Percentiles rank a stretch among this genome's conserved stretches.
These are phyloP conservation scores for Aphanomyces cochlioides DNA, from an alignment of 352 stramenopile species.

Conservation along the genomic window DNA sequence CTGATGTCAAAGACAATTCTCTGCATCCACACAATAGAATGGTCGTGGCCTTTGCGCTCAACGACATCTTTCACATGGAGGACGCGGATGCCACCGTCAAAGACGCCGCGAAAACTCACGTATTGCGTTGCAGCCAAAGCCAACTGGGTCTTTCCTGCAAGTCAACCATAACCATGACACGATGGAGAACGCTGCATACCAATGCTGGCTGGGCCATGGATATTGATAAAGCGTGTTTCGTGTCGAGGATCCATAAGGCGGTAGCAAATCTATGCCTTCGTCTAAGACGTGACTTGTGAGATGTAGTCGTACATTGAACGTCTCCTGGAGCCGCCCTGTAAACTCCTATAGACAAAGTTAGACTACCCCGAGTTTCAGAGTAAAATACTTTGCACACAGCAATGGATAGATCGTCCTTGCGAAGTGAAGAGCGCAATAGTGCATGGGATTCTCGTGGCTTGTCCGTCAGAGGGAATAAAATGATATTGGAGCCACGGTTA, in stretches of 20 bases:
- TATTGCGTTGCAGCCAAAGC: conserved; percentile 16
- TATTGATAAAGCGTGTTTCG: conserved; percentile 7
- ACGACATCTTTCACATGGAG: conserved; percentile 4
- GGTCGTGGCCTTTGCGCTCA: conserved; percentile 8
- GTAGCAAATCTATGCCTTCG: conserved; percentile 16
- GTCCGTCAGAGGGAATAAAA: conserved; percentile 9
- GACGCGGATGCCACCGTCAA: conserved; percentile 26
- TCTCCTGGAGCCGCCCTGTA: conserved; percentile 12
- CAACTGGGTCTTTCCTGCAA: conserved; percentile 25
- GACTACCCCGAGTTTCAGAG: not conserved
- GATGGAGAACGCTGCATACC: not conserved
- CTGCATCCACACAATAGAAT: not conserved
- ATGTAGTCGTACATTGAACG: not conserved
- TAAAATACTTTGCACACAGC: conserved; percentile 5
- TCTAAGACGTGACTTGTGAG: too few relatives aligned
- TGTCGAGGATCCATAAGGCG: conserved; percentile 9
- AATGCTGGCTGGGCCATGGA: conserved; percentile 11
- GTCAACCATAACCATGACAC: not conserved
- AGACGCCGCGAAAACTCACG: conserved; percentile 12
- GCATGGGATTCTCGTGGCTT: not conserved
- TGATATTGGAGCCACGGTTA: not conserved
- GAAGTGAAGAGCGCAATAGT: not conserved
- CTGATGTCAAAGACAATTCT: not conserved
- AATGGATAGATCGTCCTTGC: not conserved
- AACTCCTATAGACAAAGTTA: not conserved